Evolutionary conservation across 2,329 filamentous ascomycete genomes (phyloP).

Genomic region (Alternaria triticina): DNA sequence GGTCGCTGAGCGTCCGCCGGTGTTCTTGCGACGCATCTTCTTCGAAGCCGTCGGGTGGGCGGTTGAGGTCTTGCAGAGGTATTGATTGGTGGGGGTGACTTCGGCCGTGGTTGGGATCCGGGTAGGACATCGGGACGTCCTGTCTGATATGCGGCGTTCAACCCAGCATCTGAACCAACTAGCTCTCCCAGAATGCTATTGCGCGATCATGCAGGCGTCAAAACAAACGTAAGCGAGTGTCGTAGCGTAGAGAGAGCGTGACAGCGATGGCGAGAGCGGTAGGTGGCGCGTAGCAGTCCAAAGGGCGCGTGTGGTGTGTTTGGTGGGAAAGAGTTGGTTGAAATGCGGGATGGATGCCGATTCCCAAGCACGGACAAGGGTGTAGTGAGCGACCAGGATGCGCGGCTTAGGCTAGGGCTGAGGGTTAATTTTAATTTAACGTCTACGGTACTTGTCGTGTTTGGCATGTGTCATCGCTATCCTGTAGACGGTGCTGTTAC

Average conservation of each 20-base stretch:
- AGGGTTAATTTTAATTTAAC: neutral
- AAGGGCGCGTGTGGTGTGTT: conserved; percentile 7
- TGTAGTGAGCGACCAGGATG: conserved; percentile 3
- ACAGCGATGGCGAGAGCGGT: neutral
- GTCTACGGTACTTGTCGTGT: neutral
- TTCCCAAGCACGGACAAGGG: conserved; percentile 4
- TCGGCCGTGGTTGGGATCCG: conserved; percentile 55
- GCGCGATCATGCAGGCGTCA: conserved; percentile 24
- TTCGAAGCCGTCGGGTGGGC: conserved; percentile 46
- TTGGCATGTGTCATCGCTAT: neutral
- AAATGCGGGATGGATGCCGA: conserved; percentile 13
- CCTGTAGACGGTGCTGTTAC: neutral
- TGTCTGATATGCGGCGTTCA: conserved; percentile 32
- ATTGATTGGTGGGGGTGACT: conserved; percentile 67
- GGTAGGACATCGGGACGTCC: conserved; percentile 56
- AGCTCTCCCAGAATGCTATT: conserved; percentile 30
- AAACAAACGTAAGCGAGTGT: conserved; percentile 13
- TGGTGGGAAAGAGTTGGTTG: conserved; percentile 9
- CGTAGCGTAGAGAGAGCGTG: neutral
- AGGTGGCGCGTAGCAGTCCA: neutral
- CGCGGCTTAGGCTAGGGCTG: conserved; percentile 16
- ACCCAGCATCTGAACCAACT: conserved; percentile 38
- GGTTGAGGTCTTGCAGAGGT: conserved; percentile 66
- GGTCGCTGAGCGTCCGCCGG: conserved; percentile 57
- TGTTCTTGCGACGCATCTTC: conserved; percentile 38